Conservation (phyloP, 208 protist genomes). For the Herpetomonas samuelpessoai region DNA sequence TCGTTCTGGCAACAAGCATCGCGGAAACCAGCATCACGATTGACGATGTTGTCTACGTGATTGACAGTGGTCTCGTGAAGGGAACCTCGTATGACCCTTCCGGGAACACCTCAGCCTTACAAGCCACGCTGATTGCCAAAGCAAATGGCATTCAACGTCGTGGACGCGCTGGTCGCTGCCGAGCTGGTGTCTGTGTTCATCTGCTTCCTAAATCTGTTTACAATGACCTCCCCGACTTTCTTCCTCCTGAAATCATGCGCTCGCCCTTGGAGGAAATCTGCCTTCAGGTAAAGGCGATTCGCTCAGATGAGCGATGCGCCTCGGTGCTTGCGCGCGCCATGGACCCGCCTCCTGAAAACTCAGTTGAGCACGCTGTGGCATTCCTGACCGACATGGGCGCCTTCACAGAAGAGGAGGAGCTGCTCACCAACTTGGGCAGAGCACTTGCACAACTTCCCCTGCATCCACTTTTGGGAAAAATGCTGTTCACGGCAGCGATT, state of each 20-base stretch:
- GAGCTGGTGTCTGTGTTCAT: conserved; percentile 77
- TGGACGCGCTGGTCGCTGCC: conserved; percentile 92
- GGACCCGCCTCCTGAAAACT: conserved; percentile 53
- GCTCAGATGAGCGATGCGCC: conserved; percentile 69
- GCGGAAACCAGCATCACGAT: conserved; percentile 97
- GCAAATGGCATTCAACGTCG: conserved; percentile 87
- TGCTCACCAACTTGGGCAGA: conserved; percentile 73
- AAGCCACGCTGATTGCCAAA: conserved; percentile 75
- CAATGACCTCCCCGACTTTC: conserved; percentile 87
- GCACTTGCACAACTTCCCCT: conserved; percentile 83
- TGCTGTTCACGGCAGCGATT: conserved; percentile 85
- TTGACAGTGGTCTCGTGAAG: conserved; percentile 95
- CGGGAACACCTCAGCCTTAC: conserved; percentile 75
- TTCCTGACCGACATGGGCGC: conserved; percentile 87
- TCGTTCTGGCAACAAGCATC: conserved; percentile 96
- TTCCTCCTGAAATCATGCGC: conserved; percentile 91
- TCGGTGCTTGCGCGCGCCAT: conserved; percentile 77
- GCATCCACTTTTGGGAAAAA: conserved; percentile 89
- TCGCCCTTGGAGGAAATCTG: conserved; percentile 86
- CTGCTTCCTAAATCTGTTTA: conserved; percentile 73
- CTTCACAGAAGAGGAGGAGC: conserved; percentile 66
- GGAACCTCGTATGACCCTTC: conserved; percentile 80
- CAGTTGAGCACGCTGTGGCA: conserved; percentile 60
- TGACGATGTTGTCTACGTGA: conserved; percentile 94
- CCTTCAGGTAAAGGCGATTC: conserved; percentile 86